Conservation (phyloP, 2,329 filamentous ascomycete species). For the Teratosphaeria zuluensis region DNA sequence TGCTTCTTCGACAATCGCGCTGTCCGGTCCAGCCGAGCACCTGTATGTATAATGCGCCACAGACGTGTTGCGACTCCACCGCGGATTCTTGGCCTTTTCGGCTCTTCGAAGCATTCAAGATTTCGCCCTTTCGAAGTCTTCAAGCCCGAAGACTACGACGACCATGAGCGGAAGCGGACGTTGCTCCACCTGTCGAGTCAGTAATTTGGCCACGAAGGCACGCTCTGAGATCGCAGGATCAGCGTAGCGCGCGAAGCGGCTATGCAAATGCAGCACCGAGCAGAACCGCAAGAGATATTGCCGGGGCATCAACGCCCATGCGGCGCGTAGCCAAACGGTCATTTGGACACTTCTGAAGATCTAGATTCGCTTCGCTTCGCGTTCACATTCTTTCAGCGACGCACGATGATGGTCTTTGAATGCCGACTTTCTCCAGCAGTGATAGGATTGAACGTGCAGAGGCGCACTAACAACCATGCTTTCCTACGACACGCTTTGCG, state of each 20-base stretch:
- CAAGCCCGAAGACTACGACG: not conserved
- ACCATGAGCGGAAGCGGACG: not conserved
- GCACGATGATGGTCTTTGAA: not conserved
- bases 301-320: not conserved
- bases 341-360: not conserved
- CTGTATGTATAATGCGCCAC: not conserved
- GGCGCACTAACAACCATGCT: not conserved
- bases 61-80: not conserved
- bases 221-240: not conserved
- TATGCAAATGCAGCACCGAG: not conserved
- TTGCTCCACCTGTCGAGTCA: not conserved
- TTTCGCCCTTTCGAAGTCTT: not conserved
- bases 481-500: not conserved
- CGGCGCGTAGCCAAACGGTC: not conserved
- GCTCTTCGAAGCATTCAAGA: not conserved
- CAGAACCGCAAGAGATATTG: not conserved
- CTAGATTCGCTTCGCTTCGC: not conserved
- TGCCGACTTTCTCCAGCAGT: not conserved
- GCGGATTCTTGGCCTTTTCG: not conserved
- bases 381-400: not conserved
- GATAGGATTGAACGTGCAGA: not conserved
- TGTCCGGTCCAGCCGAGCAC: not conserved
- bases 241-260: not conserved
- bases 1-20: not conserved
- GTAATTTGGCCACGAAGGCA: not conserved